A percentile compares a stretch with the other conserved stretches of the same genome.
phyloP scores from a whole-genome alignment of 2,329 filamentous ascomycete genomes.

The Xylaria sp. region DNA sequence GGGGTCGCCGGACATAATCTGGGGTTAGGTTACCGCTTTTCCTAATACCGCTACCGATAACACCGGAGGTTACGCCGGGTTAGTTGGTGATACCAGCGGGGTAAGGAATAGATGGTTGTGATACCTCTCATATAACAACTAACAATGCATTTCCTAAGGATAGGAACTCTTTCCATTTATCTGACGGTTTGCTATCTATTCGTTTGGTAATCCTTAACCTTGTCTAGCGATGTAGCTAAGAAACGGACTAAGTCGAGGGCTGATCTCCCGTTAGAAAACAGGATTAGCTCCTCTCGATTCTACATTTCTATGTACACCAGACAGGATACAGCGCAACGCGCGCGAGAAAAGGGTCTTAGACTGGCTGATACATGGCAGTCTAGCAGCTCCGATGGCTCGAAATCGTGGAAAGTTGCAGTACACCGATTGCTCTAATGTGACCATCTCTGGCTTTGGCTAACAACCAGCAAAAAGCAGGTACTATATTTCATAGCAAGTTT shows the following conservation, averaged over 20 bases:
- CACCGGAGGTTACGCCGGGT: constrained; percentile 16
- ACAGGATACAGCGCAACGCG: neutral
- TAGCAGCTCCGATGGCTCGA: neutral
- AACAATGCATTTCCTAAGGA: neutral
- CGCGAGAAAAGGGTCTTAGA: neutral
- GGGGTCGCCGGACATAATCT: constrained; percentile 5
- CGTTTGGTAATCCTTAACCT: neutral
- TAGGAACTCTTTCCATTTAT: neutral
- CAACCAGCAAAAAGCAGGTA: neutral
- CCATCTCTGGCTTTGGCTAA: neutral
- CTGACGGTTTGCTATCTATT: neutral
- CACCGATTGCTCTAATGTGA: neutral
- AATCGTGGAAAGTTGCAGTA: neutral
- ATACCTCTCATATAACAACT: neutral
- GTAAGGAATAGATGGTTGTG: constrained; percentile 11
- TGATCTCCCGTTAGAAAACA: neutral
- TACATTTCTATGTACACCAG: neutral
- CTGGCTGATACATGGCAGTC: neutral
- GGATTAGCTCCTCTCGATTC: neutral
- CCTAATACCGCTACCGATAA: constrained; percentile 25
- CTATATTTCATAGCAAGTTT: constrained; percentile 12
- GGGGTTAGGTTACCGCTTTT: neutral
- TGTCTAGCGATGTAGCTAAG: neutral
- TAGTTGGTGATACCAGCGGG: constrained; percentile 14
- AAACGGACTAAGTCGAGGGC: neutral